Base-by-base conservation (phyloP, 2,329 filamentous ascomycete genomes). In the Nemania serpens region DNA sequence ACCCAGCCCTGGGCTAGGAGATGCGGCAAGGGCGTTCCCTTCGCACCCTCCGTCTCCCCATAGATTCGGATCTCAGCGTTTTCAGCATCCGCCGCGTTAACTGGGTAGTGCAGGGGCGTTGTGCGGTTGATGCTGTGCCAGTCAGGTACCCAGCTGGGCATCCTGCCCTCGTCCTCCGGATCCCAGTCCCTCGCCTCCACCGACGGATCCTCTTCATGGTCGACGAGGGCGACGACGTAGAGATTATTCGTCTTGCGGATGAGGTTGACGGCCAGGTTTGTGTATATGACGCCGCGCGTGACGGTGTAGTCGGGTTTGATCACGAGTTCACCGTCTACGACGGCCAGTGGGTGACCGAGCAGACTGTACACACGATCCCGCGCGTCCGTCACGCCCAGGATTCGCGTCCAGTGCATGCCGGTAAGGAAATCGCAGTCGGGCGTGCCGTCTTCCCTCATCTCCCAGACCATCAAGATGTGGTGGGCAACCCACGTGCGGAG, bases 121-220 rank as follows among this genome's bases (percentile, higher is more conserved):
- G 55, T 57, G 25, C 55, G 55, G 39, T 57, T 57, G 55, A 57
- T 57, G 39, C 55, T 57, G 29, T 57, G 55, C 55, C 55, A 57
- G 46, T 57, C 47, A 37, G 55, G 55, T 15, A 57, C 55, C 55
- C 55, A 57, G 47, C 55, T 57, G 17, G 55, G 47, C 55, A 57
- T 57, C 39, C 46, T 57, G 47, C 47, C 29, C 33, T 57, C 47
- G 39, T 57, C 55, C 39, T n/a, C 37, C 15, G 55, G 47, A 57
- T 51, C 34, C 55, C 55, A 57, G 22, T 51, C 13, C 39, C 47
- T 51, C 41, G 47, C 33, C 25, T 57, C 39, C 1, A 51, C 15
- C 1, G 18, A 51, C 17, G 55, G 46, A 18, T 57, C 55, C 25
- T 50, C 33, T 39, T 57, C 55, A 18, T 57, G 55, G 41, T 57